Conservation (phyloP, 768 basidiomycete genomes). For the Agrocybe chaxingu region DNA sequence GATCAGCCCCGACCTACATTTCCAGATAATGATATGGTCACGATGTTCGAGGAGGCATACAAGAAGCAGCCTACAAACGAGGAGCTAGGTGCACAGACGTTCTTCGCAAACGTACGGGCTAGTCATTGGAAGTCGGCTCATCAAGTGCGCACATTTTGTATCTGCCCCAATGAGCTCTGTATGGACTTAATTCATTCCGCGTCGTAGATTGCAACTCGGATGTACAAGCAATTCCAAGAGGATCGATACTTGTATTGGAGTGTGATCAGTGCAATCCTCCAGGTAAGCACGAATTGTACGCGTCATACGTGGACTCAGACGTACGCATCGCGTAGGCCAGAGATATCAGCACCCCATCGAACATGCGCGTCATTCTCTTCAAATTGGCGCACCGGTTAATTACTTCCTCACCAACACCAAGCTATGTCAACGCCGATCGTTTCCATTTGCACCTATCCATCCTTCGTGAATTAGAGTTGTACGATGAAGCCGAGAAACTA, state of each 20-base stretch:
- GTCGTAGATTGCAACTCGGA: constrained; percentile 67
- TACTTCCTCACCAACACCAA: constrained; percentile 57
- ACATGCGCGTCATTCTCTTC: constrained; percentile 66
- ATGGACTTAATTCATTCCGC: constrained; percentile 8
- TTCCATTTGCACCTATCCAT: constrained; percentile 75
- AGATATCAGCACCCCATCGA: constrained; percentile 56
- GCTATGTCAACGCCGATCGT: constrained; percentile 66
- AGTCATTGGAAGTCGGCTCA: constrained; percentile 86
- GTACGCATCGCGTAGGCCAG: constrained; percentile 50
- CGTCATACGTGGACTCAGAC: neutral
- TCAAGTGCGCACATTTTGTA: constrained; percentile 42
- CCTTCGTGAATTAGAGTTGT: constrained; percentile 62
- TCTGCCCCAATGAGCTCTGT: neutral
- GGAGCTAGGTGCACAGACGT: constrained; percentile 79
- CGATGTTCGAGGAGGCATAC: constrained; percentile 85
- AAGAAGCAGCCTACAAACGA: constrained; percentile 79
- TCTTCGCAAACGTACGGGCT: constrained; percentile 80
- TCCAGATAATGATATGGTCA: constrained; percentile 71
- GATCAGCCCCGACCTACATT: neutral
- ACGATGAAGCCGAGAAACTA: constrained; percentile 68
- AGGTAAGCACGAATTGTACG: constrained; percentile 41
- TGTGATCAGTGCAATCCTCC: constrained; percentile 74
- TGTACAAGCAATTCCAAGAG: constrained; percentile 83
- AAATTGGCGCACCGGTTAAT: constrained; percentile 78
- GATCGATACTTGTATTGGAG: constrained; percentile 84